Base-by-base conservation (phyloP, 345 rosid species). In the Pelargonium nanum region DNA sequence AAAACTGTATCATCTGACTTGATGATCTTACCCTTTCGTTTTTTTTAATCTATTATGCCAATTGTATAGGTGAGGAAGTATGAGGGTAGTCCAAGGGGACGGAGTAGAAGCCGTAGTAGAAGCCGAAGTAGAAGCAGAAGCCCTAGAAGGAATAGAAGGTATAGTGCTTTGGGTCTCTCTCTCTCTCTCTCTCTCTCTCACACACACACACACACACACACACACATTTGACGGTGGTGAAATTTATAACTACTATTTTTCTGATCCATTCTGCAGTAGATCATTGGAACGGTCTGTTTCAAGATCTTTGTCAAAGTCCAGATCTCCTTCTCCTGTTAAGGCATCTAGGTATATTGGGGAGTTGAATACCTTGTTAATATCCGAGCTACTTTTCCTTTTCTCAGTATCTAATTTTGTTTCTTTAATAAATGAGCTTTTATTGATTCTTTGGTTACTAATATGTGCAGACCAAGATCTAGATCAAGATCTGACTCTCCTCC, bases 291-390 rank as follows among this genome's bases (percentile, higher is more conserved):
- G 81, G 17, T 74, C 86, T 24, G 67, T 32, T 34, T 80, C 91
- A 16, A 81, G 78, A 60, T 89, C 94, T 22, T 60, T 77, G 12
- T 82, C 91, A 62, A 88, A 85, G 71, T 88, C 91, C 19, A 79
- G 76, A 68, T 87, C 96, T 26, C 81, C 86, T 6, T 85, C 93
- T 26, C 94, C 88, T 32, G 76, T 77, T 40, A 80, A 78, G 73
- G 70, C 81, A 24, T 32, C 82, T 20, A 85, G 85, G 97, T 78
- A 72, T 53, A 51, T 61, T 40, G 40, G 44, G 34, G 59, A 13
- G 26, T 19, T 26, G 23, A 30, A 21, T 22, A 16, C 21, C 23
- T 34, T 25, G 9, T 32, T 58, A 15, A 19, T 17, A 48, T 20
- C 23, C 8, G 51, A 20, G 50, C 25, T 24, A 15, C 20, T n/a